Conservation (phyloP, 2,329 filamentous ascomycete species). For the Cladophialophora exuberans region DNA sequence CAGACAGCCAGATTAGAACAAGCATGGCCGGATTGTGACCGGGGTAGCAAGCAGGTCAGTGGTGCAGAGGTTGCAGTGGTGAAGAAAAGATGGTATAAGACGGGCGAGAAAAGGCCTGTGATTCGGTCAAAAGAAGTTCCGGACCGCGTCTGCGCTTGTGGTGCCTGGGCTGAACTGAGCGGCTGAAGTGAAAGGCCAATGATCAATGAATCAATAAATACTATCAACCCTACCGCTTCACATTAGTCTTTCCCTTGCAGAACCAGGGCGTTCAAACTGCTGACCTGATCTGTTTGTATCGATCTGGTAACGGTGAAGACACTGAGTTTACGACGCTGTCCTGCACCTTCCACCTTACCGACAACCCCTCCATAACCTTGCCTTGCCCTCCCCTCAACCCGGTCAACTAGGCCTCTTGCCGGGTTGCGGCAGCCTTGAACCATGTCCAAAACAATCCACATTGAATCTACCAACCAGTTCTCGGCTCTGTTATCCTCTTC, state of each 20-base stretch:
- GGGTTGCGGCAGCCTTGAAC: slow-evolving; percentile 28
- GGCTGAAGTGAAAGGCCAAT: slow-evolving; percentile 6
- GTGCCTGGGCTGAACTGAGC: slow-evolving; percentile 3
- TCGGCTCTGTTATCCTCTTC: slow-evolving; percentile 69
- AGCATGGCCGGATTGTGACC: too few species aligned
- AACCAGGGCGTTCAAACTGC: not conserved
- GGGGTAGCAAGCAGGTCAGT: too few species aligned
- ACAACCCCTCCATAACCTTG: not conserved
- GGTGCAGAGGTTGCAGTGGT: not conserved
- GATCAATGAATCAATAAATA: not conserved
- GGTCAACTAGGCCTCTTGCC: not conserved
- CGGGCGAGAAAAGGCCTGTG: not conserved
- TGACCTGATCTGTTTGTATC: slow-evolving; percentile 2
- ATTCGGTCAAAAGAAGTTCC: slow-evolving; percentile 16
- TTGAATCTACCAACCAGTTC: slow-evolving; percentile 70
- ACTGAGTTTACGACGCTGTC: not conserved
- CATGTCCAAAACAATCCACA: slow-evolving; percentile 51
- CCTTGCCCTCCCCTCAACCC: not conserved
- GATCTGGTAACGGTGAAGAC: not conserved
- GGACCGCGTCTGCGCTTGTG: too few species aligned
- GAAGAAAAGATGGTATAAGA: not conserved
- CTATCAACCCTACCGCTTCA: not conserved
- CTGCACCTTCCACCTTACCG: not conserved
- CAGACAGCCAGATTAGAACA: too few species aligned
- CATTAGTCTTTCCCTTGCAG: not conserved